These are phyloP conservation scores for Aquilaria malaccensis DNA, from an alignment of 345 rosid species.

Conservation along the genomic window DNA sequence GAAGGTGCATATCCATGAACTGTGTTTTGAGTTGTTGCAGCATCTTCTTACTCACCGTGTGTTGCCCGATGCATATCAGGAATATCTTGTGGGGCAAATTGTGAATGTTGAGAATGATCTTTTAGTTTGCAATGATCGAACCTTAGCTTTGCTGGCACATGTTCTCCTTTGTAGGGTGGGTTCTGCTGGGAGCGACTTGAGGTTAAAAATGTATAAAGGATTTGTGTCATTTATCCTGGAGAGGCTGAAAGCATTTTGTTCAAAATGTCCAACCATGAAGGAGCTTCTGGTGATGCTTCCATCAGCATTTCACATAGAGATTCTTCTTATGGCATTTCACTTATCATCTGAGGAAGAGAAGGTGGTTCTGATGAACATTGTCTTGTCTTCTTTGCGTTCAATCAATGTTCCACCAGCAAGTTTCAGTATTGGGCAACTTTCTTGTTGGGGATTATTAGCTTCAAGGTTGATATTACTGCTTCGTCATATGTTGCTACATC, in stretches of 20 bases:
- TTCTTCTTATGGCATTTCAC: constrained; percentile 89
- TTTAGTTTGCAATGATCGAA: constrained; percentile 62
- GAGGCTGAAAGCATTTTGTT: constrained; percentile 42
- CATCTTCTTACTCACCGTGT: constrained; percentile 53
- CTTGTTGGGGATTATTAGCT: constrained; percentile 81
- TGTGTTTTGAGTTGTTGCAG: constrained; percentile 66
- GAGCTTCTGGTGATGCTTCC: constrained; percentile 73
- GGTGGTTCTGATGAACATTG: constrained; percentile 43
- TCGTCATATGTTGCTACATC: constrained; percentile 75
- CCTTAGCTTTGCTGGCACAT: constrained; percentile 68
- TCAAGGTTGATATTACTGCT: constrained; percentile 80
- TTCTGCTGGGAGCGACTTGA: constrained; percentile 57
- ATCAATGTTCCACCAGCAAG: constrained; percentile 36
- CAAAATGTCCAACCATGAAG: constrained; percentile 43
- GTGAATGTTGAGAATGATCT: constrained; percentile 59
- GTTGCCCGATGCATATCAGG: constrained; percentile 62
- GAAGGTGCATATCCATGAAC: constrained; percentile 45
- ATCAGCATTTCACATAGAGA: constrained; percentile 79
- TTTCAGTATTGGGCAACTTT: constrained; percentile 38
- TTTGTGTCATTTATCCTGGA: constrained; percentile 54
- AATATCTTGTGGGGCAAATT: constrained; percentile 64
- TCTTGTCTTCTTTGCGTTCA: constrained; percentile 43
- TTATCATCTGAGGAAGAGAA: constrained; percentile 72
- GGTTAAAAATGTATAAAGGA: constrained; percentile 48
- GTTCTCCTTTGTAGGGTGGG: constrained; percentile 54